Percentiles rank a stretch among this genome's conserved stretches.
Evolutionary conservation across 148 eudicot species (phyloP).

Genomic region (Suaeda aralocaspica): DNA sequence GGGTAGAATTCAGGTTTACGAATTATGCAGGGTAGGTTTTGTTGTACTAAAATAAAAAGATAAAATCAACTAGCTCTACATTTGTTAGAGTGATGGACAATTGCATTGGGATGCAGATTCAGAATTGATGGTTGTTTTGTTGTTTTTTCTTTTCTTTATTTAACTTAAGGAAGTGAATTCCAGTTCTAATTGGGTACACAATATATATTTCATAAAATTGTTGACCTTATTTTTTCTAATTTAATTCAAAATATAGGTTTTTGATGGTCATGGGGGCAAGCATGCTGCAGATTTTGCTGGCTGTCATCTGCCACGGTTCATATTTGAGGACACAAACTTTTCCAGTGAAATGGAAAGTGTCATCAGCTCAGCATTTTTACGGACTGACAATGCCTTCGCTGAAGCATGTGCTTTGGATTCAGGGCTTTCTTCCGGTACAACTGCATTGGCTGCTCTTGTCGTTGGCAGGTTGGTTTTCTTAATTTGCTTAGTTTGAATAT

Average conservation of each 20-base stretch:
- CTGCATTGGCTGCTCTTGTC: constrained; percentile 84
- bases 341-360: constrained; percentile 70
- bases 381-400: constrained; percentile 84
- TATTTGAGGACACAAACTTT: constrained; percentile 62
- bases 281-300: constrained; percentile 96
- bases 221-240: neutral
- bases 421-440: constrained; percentile 89
- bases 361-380: constrained; percentile 73
- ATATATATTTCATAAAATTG: too few relatives aligned
- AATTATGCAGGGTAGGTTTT: too few relatives aligned
- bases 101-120: neutral
- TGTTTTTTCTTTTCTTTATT: too few relatives aligned
- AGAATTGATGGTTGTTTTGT: neutral
- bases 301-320: constrained; percentile 70
- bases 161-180: too few relatives aligned
- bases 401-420: constrained; percentile 76
- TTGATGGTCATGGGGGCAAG: constrained; percentile 97
- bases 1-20: too few relatives aligned
- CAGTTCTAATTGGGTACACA: too few relatives aligned
- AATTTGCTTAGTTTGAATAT: too few relatives aligned
- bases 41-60: too few relatives aligned
- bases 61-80: too few relatives aligned
- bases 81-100: neutral
- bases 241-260: constrained; percentile 51
- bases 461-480: constrained; percentile 61